Conservation (phyloP, 129 eudicot species). For the Flaveria trinervia region DNA sequence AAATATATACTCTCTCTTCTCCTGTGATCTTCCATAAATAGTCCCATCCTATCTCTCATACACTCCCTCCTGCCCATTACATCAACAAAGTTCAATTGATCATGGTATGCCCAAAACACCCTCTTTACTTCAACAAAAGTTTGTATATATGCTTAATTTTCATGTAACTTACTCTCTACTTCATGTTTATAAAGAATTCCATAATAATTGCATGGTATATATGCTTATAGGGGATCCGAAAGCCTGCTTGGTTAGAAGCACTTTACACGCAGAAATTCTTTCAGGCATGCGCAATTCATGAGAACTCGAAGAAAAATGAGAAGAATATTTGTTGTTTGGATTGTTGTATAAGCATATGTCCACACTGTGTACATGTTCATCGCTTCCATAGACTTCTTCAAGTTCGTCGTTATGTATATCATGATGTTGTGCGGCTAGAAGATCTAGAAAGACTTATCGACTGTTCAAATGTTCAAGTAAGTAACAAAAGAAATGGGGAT, state of each 20-base stretch:
- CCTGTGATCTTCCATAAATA: conserved; percentile 73
- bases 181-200: background rate
- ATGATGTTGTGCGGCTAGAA: conserved; percentile 85
- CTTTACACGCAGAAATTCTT: conserved; percentile 77
- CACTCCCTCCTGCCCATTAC: conserved; percentile 38
- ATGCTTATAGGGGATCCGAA: conserved; percentile 60
- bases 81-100: conserved; percentile 32
- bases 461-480: conserved; percentile 88
- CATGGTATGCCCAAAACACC: conserved; percentile 49
- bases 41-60: conserved; percentile 41
- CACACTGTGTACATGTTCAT: conserved; percentile 79
- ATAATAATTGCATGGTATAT: conserved; percentile 23
- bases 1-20: conserved; percentile 26
- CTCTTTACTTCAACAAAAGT: background rate
- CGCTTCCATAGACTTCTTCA: conserved; percentile 82
- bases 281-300: conserved; percentile 70
- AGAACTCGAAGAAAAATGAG: conserved; percentile 84
- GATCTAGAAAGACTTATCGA: conserved; percentile 92
- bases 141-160: conserved; percentile 1
- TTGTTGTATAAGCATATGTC: conserved; percentile 91
- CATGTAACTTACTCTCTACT: conserved; percentile 3
- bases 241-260: conserved; percentile 94
- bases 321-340: conserved; percentile 89
- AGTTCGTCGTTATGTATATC: conserved; percentile 89
- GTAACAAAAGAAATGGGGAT: background rate